These are phyloP conservation scores for Venturiaceae sp. DNA, from an alignment of 2,329 filamentous ascomycete species.

Conservation along the genomic window DNA sequence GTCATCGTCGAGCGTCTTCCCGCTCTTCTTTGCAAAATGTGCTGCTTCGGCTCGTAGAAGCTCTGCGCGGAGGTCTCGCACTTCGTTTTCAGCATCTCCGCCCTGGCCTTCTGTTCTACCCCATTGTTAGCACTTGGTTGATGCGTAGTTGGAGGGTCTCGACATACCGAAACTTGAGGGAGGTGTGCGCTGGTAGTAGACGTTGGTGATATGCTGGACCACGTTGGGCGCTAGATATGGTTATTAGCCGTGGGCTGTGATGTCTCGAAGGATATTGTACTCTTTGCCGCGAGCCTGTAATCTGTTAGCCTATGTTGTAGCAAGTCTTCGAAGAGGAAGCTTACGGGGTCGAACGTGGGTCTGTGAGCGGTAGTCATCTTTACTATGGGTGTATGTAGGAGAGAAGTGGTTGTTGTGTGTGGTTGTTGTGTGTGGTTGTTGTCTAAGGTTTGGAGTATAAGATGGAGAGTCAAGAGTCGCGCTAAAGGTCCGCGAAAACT, in stretches of 20 bases:
- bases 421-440: not conserved
- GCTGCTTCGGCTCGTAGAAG: conserved; percentile 80
- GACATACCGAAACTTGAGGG: conserved; percentile 71
- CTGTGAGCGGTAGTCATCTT: conserved; percentile 53
- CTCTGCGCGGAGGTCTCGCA: conserved; percentile 79
- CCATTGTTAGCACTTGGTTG: not conserved
- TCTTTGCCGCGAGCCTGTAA: conserved; percentile 82
- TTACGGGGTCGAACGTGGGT: conserved; percentile 91
- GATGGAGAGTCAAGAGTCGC: not conserved
- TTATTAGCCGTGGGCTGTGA: too few species aligned
- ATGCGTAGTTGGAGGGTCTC: not conserved
- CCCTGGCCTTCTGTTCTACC: conserved; percentile 76
- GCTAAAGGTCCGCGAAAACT: not conserved
- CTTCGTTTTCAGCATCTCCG: conserved; percentile 59
- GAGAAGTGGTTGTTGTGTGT: not conserved
- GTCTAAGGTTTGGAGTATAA: not conserved
- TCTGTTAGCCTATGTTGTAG: conserved; percentile 16
- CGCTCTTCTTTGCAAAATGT: conserved; percentile 78
- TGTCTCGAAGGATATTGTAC: too few species aligned
- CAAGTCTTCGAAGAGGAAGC: conserved; percentile 14
- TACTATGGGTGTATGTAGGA: not conserved
- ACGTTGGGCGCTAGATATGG: too few species aligned
- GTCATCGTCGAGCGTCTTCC: conserved; percentile 43
- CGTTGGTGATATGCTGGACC: conserved; percentile 95
- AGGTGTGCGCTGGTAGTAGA: conserved; percentile 84